Base-by-base conservation (phyloP, 768 basidiomycete genomes). In the Rhodotorula graminis region DNA sequence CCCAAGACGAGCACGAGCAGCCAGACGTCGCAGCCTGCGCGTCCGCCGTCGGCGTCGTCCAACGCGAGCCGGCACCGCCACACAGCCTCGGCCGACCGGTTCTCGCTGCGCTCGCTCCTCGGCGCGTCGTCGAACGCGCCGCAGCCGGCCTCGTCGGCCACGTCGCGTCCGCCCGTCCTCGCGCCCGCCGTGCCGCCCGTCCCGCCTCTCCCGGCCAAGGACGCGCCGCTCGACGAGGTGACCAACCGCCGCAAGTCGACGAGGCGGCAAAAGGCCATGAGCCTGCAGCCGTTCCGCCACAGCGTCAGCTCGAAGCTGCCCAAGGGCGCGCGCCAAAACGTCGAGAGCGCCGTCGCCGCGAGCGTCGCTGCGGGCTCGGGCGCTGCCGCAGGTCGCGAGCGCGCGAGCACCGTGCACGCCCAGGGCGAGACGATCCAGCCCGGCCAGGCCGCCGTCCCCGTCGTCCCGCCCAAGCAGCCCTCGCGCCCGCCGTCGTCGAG, bases 251-350 rank as follows among this genome's bases (percentile, higher is more conserved):
- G 74, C 37, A 69, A 66, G 49, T 37, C 58, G 52, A 64, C 33
- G 16, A 58, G 74, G 21, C 77, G 80, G 64, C 78, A 92, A 77
- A 93, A 90, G 81, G 94, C 93, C 0, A 84, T 96, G 73, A 92
- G 89, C 0, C 86, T 93, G 53, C 72, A 73, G 60, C 72, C 72
- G 19, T 76, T 76, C 65, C 62, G 65, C 44, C 40, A 70, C 62
- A 58, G 59, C 59, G 49, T 58, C 33, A 65, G 58, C 52, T 64
- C 74, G 49, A 76, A 70, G 53, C 37, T 75, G 31, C 57, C 74
- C 5, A 70, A 72, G 49, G 50, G 58, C 12, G 29, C 65, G n/a
- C 61, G 64, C 29, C 58, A 44, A 8, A 67, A 76, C 55, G 59
- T 69, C 64, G 64, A 67, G 0, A 57, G 31, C 23, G 50, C 66